Conservation (phyloP, 768 basidiomycete genomes). For the Asterophora lycoperdoides region DNA sequence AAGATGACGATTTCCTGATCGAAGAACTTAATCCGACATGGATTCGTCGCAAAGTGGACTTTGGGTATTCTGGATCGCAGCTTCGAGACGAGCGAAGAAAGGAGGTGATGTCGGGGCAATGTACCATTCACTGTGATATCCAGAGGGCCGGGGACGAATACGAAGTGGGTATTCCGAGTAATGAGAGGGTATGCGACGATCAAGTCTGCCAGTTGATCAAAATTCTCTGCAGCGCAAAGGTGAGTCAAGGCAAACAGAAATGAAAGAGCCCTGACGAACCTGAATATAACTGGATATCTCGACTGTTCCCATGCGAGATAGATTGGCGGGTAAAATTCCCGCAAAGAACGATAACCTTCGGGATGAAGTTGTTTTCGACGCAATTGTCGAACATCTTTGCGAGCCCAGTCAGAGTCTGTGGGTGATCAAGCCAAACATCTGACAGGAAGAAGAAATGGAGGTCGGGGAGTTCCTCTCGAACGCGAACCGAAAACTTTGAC, state of each 20-base stretch:
- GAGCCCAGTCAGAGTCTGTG: conserved; percentile 74
- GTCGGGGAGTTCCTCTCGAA: conserved; percentile 67
- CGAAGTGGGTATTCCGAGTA: conserved; percentile 77
- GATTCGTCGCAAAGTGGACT: conserved; percentile 82
- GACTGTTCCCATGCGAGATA: conserved; percentile 70
- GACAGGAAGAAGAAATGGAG: conserved; percentile 91
- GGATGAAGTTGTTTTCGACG: conserved; percentile 81
- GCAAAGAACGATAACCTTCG: conserved; percentile 86
- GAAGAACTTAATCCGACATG: conserved; percentile 92
- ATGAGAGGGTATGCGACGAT: conserved; percentile 79
- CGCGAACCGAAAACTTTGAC: conserved; percentile 58
- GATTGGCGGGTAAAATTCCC: conserved; percentile 92
- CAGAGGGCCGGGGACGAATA: conserved; percentile 91
- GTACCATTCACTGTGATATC: conserved; percentile 81
- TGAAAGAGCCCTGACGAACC: conserved; percentile 39
- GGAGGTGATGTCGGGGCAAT: conserved; percentile 76
- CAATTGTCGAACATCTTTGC: conserved; percentile 87
- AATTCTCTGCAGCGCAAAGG: conserved; percentile 59
- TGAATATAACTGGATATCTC: conserved; percentile 81
- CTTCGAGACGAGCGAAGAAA: conserved; percentile 68
- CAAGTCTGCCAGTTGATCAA: conserved; percentile 81
- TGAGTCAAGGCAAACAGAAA: not conserved
- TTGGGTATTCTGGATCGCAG: conserved; percentile 73
- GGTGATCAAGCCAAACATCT: conserved; percentile 93
- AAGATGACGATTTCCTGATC: conserved; percentile 94